A percentile compares a stretch with the other conserved stretches of the same genome.
These are phyloP conservation scores for Emergomyces africanus DNA, from an alignment of 2,329 filamentous ascomycete species.

Conservation along the genomic window DNA sequence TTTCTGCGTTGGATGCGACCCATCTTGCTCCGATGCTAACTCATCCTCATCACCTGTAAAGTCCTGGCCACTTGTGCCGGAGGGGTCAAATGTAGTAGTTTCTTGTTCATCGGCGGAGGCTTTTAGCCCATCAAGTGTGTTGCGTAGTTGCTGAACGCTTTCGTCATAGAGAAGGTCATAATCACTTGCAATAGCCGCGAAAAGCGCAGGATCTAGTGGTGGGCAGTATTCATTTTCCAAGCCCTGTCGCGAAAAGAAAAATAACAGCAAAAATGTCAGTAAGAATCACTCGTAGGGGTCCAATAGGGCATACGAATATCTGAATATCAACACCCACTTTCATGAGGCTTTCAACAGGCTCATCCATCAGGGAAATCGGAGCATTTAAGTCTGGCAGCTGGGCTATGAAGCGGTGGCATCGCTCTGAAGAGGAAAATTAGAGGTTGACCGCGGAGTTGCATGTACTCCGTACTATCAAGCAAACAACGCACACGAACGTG, in stretches of 20 bases:
- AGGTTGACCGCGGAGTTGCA: not conserved
- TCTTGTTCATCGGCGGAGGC: constrained; percentile 59
- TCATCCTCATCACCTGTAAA: constrained; percentile 14
- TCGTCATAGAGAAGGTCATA: constrained; percentile 46
- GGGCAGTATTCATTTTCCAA: constrained; percentile 58
- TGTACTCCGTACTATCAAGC: not conserved
- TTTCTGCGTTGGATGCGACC: constrained; percentile 21
- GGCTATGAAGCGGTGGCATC: not conserved
- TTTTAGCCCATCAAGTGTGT: constrained; percentile 54
- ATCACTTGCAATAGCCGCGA: constrained; percentile 64
- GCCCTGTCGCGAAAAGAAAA: constrained; percentile 15
- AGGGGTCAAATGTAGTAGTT: constrained; percentile 57
- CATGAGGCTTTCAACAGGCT: constrained; percentile 1
- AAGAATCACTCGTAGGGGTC: not conserved
- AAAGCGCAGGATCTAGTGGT: constrained; percentile 61
- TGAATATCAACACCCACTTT: not conserved
- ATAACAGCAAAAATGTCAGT: not conserved
- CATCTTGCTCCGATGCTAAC: constrained; percentile 16
- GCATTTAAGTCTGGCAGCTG: not conserved
- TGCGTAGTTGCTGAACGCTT: constrained; percentile 42
- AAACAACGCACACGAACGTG: not conserved
- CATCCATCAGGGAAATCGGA: constrained; percentile 1
- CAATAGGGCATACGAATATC: not conserved
- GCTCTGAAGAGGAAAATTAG: not conserved
- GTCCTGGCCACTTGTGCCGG: constrained; percentile 46